Conservation (phyloP, 345 rosid species). For the Pistacia atlantica region DNA sequence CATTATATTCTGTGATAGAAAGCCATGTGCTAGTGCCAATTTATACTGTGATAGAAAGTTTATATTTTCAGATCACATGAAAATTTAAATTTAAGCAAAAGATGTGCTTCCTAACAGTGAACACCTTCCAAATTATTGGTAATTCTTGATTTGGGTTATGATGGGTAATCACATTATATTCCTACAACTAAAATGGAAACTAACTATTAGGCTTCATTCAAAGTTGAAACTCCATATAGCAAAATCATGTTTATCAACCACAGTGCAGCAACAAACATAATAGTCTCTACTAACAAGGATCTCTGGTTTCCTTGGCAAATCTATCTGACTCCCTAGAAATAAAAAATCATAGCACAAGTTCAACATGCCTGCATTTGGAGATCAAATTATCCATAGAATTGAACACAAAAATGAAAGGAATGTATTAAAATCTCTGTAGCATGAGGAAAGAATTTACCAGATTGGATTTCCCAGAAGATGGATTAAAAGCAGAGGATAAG, state of each 20-base stretch:
- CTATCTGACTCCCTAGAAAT: background rate
- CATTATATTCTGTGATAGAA: background rate
- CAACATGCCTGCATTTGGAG: background rate
- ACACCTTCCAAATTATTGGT: too few relatives aligned
- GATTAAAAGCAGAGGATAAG: conserved; percentile 78
- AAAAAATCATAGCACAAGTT: background rate
- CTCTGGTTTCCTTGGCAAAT: conserved; percentile 5
- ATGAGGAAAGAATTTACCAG: conserved; percentile 44
- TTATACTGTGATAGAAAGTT: too few relatives aligned
- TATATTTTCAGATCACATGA: too few relatives aligned
- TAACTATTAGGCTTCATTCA: background rate
- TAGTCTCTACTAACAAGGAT: background rate
- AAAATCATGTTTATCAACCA: background rate
- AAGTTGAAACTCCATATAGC: conserved; percentile 1
- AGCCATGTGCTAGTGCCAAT: too few relatives aligned
- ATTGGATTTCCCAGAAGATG: conserved; percentile 57
- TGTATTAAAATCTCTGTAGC: background rate
- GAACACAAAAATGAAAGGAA: conserved; percentile 2
- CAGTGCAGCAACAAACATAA: background rate
- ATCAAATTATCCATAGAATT: background rate
- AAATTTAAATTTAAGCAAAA: too few relatives aligned
- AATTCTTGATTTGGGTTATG: background rate
- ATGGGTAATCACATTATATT: background rate
- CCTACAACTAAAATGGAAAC: background rate
- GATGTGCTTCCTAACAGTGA: too few relatives aligned